Evolutionary conservation across 2,329 filamentous ascomycete genomes (phyloP).

Genomic region (Ophiostoma triangulosporum): DNA sequence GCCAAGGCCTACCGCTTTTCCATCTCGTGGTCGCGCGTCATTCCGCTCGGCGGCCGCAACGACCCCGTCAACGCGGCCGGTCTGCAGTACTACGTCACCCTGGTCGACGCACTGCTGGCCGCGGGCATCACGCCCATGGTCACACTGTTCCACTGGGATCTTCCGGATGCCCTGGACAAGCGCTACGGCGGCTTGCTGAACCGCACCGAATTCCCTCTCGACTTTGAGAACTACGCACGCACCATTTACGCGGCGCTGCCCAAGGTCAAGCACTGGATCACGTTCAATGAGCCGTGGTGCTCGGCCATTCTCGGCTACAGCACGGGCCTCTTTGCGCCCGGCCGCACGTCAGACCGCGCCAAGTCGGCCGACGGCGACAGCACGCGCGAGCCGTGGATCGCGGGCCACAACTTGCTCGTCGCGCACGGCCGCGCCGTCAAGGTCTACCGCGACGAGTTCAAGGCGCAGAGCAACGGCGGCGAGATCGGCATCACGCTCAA

Average conservation of each 20-base stretch:
- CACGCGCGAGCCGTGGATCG: conserved; percentile 66
- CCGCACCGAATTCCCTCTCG: conserved; percentile 67
- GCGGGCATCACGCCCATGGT: conserved; percentile 70
- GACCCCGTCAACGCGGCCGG: conserved; percentile 71
- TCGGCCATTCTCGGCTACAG: conserved; percentile 69
- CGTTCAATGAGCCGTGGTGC: conserved; percentile 85
- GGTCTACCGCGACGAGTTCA: conserved; percentile 72
- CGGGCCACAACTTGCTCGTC: conserved; percentile 66
- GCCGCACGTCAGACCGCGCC: conserved; percentile 61
- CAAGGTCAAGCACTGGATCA: conserved; percentile 79
- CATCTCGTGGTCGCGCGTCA: conserved; percentile 71
- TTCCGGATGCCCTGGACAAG: conserved; percentile 64
- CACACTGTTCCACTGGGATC: conserved; percentile 81
- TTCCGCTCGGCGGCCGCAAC: conserved; percentile 70
- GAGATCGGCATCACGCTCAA: conserved; percentile 83
- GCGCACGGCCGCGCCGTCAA: conserved; percentile 73
- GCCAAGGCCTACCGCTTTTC: conserved; percentile 73
- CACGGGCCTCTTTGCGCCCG: conserved; percentile 65
- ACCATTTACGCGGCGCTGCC: conserved; percentile 61
- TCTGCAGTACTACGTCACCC: conserved; percentile 62
- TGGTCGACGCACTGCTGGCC: conserved; percentile 63
- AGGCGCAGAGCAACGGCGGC: conserved; percentile 48
- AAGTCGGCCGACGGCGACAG: conserved; percentile 62
- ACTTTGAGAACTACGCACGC: conserved; percentile 68
- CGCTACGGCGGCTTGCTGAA: conserved; percentile 72